Percentiles rank a stretch among this genome's conserved stretches.
These are phyloP conservation scores for Colletotrichum brevisporum DNA, from an alignment of 2,329 filamentous ascomycete genomes.

Conservation along the genomic window DNA sequence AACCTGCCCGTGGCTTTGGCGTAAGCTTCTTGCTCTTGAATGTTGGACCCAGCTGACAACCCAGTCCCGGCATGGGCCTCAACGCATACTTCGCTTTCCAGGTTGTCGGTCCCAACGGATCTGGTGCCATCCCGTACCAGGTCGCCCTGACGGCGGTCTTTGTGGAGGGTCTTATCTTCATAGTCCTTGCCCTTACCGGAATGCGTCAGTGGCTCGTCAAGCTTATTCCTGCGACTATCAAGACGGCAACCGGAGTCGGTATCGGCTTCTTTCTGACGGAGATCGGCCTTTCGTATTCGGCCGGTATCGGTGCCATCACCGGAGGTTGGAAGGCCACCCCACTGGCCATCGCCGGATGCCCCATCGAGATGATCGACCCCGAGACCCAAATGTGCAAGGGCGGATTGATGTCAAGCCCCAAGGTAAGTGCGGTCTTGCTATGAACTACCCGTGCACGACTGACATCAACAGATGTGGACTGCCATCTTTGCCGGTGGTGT, in stretches of 20 bases:
- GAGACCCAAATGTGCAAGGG: slow-evolving; percentile 65
- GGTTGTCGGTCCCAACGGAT: slow-evolving; percentile 73
- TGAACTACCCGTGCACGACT: slow-evolving; percentile 13
- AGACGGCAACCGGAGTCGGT: slow-evolving; percentile 75
- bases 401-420: slow-evolving; percentile 83
- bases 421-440: slow-evolving; percentile 58
- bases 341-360: slow-evolving; percentile 82
- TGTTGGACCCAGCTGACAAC: slow-evolving; percentile 23
- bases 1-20: slow-evolving; percentile 84
- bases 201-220: slow-evolving; percentile 81
- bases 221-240: slow-evolving; percentile 75
- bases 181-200: slow-evolving; percentile 75
- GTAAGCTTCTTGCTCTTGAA: slow-evolving; percentile 61
- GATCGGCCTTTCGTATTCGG: slow-evolving; percentile 80
- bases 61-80: slow-evolving; percentile 75
- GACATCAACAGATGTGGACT: slow-evolving; percentile 78
- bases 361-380: slow-evolving; percentile 64
- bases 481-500: slow-evolving; percentile 86
- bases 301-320: slow-evolving; percentile 86
- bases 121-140: slow-evolving; percentile 69
- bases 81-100: slow-evolving; percentile 79
- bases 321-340: slow-evolving; percentile 77
- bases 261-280: slow-evolving; percentile 76
- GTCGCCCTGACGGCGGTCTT: slow-evolving; percentile 76
- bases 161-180: slow-evolving; percentile 75